A percentile compares a stretch with the other conserved stretches of the same genome.
These are phyloP conservation scores for Pseudocercospora eumusae DNA, from an alignment of 2,329 filamentous ascomycete species.

Conservation along the genomic window DNA sequence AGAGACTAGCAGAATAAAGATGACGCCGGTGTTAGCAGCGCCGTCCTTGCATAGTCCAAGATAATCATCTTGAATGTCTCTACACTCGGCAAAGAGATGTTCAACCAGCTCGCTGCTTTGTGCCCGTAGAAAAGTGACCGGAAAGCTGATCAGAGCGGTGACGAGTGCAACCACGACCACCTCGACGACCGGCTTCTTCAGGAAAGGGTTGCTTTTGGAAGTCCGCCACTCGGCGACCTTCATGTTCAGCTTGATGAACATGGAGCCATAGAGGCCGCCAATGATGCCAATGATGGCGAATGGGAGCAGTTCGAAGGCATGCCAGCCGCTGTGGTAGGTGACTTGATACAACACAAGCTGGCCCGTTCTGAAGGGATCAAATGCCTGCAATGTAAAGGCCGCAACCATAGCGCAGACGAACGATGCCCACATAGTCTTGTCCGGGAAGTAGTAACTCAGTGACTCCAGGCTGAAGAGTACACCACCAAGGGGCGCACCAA, in stretches of 20 bases:
- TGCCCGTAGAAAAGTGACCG: constrained; percentile 93
- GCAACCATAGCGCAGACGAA: constrained; percentile 99
- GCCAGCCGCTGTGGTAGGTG: constrained; percentile 87
- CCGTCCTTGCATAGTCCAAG: constrained; percentile 89
- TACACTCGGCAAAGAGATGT: constrained; percentile 88
- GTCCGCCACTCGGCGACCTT: constrained; percentile 78
- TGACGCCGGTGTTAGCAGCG: constrained; percentile 76
- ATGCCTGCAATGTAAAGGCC: constrained; percentile 84
- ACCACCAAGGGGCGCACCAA: constrained; percentile 89
- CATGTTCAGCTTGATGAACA: constrained; percentile 96
- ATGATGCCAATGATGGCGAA: constrained; percentile 84
- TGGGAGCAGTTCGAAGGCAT: constrained; percentile 88
- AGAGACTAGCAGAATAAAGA: constrained; percentile 79
- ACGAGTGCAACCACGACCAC: constrained; percentile 76
- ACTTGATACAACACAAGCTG: constrained; percentile 97
- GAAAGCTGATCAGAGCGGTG: constrained; percentile 89
- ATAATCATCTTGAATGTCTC: constrained; percentile 76
- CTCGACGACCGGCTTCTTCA: constrained; percentile 71
- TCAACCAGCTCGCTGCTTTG: constrained; percentile 90
- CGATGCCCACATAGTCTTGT: constrained; percentile 99
- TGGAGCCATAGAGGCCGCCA: constrained; percentile 88
- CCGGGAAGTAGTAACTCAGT: constrained; percentile 95
- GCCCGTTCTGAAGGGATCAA: constrained; percentile 92
- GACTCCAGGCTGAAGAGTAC: constrained; percentile 97
- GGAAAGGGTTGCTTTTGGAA: constrained; percentile 61